A percentile compares a stretch with the other conserved stretches of the same genome.
phyloP scores from a whole-genome alignment of 2,329 filamentous ascomycete genomes.

The Colletotrichum orbiculare region DNA sequence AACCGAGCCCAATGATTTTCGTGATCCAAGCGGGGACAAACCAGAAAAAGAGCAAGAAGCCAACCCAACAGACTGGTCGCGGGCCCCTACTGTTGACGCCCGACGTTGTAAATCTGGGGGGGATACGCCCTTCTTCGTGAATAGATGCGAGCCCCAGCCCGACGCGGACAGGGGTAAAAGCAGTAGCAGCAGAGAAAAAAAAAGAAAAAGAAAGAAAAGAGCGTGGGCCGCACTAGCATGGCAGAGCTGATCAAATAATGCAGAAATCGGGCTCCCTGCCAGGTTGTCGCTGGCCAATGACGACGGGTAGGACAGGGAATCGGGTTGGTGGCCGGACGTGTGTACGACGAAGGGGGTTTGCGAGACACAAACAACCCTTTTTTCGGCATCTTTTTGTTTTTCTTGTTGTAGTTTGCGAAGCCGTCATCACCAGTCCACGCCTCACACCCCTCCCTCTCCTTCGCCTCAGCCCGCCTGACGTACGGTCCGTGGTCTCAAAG shows the following conservation, averaged over 20 bases:
- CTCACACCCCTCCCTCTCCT: too few species aligned
- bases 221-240: slow-evolving; percentile 19
- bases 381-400: not conserved
- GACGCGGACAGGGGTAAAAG: slow-evolving; percentile 2
- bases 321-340: slow-evolving; percentile 7
- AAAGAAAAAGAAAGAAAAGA: slow-evolving; percentile 22
- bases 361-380: slow-evolving; percentile 28
- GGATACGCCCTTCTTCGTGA: not conserved
- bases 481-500: slow-evolving; percentile 1
- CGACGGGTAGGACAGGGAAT: slow-evolving; percentile 10
- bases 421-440: too few species aligned
- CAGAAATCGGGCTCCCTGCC: slow-evolving; percentile 16
- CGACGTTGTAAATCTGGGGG: slow-evolving; percentile 29
- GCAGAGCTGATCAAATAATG: slow-evolving; percentile 20
- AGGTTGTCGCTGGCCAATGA: slow-evolving; percentile 21
- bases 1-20: not conserved
- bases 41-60: not conserved
- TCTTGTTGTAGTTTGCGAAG: too few species aligned
- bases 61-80: not conserved
- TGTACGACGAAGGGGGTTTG: slow-evolving; percentile 8
- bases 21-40: not conserved
- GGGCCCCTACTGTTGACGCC: slow-evolving; percentile 2
- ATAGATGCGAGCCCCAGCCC: slow-evolving; percentile 20
- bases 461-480: slow-evolving; percentile 27
- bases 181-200: too few species aligned